A percentile compares a stretch with the other conserved stretches of the same genome.
Evolutionary conservation across 1,284 basidiomycete genomes (phyloP).

Genomic region (Earliella scabrosa): DNA sequence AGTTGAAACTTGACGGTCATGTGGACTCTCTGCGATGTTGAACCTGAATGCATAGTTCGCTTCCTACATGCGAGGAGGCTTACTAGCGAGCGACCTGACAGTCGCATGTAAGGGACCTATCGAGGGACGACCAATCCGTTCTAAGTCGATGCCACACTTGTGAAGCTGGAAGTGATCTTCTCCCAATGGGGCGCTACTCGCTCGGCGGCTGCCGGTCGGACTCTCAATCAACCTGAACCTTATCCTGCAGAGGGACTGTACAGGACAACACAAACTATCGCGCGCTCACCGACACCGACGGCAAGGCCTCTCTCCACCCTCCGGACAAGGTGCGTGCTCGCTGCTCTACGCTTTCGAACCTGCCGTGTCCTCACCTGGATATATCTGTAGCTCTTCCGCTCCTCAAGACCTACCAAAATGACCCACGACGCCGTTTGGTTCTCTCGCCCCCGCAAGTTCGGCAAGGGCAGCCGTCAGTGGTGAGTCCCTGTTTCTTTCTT

Average conservation of each 20-base stretch:
- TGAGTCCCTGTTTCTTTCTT: slow-evolving; percentile 42
- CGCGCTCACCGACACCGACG: slow-evolving; percentile 23
- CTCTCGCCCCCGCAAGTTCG: slow-evolving; percentile 92
- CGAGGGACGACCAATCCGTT: no score
- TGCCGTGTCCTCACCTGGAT: not conserved
- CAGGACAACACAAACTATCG: slow-evolving; percentile 27
- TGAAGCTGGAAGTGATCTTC: no score
- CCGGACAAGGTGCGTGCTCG: slow-evolving; percentile 21
- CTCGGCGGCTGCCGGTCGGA: slow-evolving; percentile 4
- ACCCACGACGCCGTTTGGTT: slow-evolving; percentile 94
- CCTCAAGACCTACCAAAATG: slow-evolving; percentile 57
- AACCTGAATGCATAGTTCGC: no score
- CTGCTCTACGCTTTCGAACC: not conserved
- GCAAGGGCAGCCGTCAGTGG: slow-evolving; percentile 96
- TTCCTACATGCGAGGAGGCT: no score
- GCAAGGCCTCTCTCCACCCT: slow-evolving; percentile 23
- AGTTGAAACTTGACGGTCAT: no score
- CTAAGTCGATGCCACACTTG: no score
- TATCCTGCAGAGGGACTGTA: slow-evolving; percentile 19
- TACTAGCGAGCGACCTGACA: no score
- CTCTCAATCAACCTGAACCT: slow-evolving; percentile 16
- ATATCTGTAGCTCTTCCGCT: slow-evolving; percentile 6
- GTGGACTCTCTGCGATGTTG: no score
- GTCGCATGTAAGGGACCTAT: no score
- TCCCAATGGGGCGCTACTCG: no score